Conservation (phyloP, 306 rosid species). For the Arachis hypogaea region DNA sequence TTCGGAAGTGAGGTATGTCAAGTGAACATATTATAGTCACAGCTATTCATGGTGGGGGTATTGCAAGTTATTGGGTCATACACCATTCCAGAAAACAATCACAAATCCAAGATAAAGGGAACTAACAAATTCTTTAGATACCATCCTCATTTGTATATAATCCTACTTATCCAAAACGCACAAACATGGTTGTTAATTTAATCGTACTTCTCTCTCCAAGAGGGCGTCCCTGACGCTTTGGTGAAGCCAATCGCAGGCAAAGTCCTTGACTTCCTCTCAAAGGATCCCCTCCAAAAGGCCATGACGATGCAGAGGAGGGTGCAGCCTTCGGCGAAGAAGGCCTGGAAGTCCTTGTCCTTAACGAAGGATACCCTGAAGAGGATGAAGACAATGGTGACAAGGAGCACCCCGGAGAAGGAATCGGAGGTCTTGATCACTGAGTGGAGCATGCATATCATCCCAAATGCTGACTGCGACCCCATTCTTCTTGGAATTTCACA, state of each 20-base stretch:
- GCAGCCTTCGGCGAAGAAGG: slow-evolving; percentile 84
- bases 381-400: slow-evolving; percentile 74
- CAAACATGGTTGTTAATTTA: slow-evolving; percentile 18
- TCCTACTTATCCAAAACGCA: no score
- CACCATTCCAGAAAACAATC: not conserved
- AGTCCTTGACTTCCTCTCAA: slow-evolving; percentile 82
- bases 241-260: slow-evolving; percentile 89
- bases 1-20: no score
- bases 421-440: slow-evolving; percentile 80
- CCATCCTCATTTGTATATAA: no score
- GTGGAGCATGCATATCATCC: slow-evolving; percentile 81
- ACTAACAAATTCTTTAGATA: no score
- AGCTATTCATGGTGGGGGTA: no score
- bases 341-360: slow-evolving; percentile 73
- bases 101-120: slow-evolving; percentile 1
- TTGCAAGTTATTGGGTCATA: no score
- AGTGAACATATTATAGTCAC: no score
- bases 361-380: slow-evolving; percentile 90
- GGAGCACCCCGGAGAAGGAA: slow-evolving; percentile 85
- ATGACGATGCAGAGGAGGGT: slow-evolving; percentile 66
- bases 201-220: slow-evolving; percentile 90
- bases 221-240: slow-evolving; percentile 83
- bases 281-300: slow-evolving; percentile 85
- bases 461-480: slow-evolving; percentile 62
- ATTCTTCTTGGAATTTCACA: not conserved